These are phyloP conservation scores for Raphanus hybrid DNA, from an alignment of 441 rosid species.

Conservation along the genomic window DNA sequence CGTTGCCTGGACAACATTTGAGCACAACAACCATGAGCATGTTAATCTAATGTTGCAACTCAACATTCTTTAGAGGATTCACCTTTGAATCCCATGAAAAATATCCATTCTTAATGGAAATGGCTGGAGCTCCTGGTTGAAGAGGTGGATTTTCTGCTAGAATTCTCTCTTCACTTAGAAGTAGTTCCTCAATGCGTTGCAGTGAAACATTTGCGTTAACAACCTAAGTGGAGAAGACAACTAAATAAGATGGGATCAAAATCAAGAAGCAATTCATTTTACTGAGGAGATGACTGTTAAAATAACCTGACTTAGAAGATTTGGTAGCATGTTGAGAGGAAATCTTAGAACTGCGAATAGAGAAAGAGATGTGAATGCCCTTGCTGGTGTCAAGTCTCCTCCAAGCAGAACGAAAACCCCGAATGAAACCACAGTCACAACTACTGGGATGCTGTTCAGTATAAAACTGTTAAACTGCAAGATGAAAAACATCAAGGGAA, in stretches of 20 bases:
- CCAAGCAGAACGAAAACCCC: slow-evolving; percentile 93
- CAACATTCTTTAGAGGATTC: slow-evolving; percentile 10
- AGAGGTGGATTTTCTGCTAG: slow-evolving; percentile 83
- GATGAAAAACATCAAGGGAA: slow-evolving; percentile 25
- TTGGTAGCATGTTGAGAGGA: slow-evolving; percentile 90
- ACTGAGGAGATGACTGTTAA: slow-evolving; percentile 12
- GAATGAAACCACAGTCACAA: slow-evolving; percentile 89
- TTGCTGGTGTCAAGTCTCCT: slow-evolving; percentile 92
- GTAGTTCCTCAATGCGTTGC: slow-evolving; percentile 89
- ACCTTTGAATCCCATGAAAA: slow-evolving; percentile 98
- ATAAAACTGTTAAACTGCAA: slow-evolving; percentile 90
- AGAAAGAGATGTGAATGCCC: slow-evolving; percentile 98
- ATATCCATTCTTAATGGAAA: slow-evolving; percentile 80
- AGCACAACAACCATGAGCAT: slow-evolving; percentile 16
- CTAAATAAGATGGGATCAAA: background rate
- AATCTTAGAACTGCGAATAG: slow-evolving; percentile 78
- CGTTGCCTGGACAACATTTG: slow-evolving; percentile 54
- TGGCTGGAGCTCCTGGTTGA: slow-evolving; percentile 77
- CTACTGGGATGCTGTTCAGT: slow-evolving; percentile 87
- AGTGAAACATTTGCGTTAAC: slow-evolving; percentile 91
- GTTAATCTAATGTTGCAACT: slow-evolving; percentile 25
- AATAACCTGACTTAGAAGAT: slow-evolving; percentile 81
- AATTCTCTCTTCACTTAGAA: slow-evolving; percentile 86
- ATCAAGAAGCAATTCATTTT: slow-evolving; percentile 5
- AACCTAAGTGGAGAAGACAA: slow-evolving; percentile 53